These are phyloP conservation scores for Harringtonia lauricola DNA, from an alignment of 2,329 filamentous ascomycete species.

Conservation along the genomic window DNA sequence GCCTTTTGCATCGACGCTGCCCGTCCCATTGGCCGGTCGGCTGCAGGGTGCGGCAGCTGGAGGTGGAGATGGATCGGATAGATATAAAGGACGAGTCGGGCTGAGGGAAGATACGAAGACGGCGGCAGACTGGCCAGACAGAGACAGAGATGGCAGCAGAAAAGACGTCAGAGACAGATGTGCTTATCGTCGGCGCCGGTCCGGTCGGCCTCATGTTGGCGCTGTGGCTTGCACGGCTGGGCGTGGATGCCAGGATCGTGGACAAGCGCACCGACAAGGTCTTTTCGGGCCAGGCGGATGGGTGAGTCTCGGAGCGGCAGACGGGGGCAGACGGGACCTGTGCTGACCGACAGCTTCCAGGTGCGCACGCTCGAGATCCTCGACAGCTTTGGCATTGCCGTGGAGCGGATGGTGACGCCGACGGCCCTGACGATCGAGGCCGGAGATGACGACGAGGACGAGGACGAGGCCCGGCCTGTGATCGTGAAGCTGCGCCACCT, in stretches of 20 bases:
- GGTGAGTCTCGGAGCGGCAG: constrained; percentile 9
- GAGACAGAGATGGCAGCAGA: too few relatives aligned
- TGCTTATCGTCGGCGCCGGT: constrained; percentile 16
- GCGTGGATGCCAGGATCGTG: constrained; percentile 29
- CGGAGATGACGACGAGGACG: constrained; percentile 15
- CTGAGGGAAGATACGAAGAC: too few relatives aligned
- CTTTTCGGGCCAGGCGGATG: constrained; percentile 32
- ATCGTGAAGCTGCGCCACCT: constrained; percentile 44
- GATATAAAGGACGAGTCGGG: background rate
- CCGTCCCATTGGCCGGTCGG: too few relatives aligned
- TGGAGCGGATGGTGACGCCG: constrained; percentile 48
- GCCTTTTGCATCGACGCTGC: too few relatives aligned
- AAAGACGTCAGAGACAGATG: constrained; percentile 9
- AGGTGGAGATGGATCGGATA: too few relatives aligned
- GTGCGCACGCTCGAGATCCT: constrained; percentile 63
- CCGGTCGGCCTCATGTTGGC: constrained; percentile 29
- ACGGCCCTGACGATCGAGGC: constrained; percentile 35
- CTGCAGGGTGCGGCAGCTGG: too few relatives aligned
- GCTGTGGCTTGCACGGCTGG: constrained; percentile 28
- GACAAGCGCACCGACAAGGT: constrained; percentile 29
- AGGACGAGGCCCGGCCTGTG: constrained; percentile 43
- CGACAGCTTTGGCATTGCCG: constrained; percentile 55
- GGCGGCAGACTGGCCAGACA: too few relatives aligned
- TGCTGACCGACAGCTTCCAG: constrained; percentile 26
- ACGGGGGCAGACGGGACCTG: background rate